Base-by-base conservation (phyloP, 345 rosid genomes). In the Syzygium oleosum region DNA sequence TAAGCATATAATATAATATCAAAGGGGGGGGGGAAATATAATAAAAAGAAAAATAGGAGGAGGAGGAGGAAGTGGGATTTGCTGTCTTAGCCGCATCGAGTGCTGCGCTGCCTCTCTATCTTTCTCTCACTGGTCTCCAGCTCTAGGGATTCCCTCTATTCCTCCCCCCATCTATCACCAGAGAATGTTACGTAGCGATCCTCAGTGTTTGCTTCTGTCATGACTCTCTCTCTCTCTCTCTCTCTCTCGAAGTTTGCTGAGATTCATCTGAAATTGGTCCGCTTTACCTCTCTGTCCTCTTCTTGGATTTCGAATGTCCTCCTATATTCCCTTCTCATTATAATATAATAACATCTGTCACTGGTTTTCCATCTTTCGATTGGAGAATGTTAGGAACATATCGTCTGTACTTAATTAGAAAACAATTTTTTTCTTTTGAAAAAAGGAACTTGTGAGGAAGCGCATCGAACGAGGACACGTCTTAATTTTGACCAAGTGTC, bases 181-280 rank as follows among this genome's bases (percentile, higher is more conserved):
- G 92, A 93, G 96, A 94, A 96, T 93, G 94, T 92, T 92, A 92
- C 94, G 93, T 89, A 88, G 94, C 90, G 92, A 90, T 90, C 91
- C 86, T 92, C 89, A 88, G 88, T 88, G 93, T 41, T 49, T 73
- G 49, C 7, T 38, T 19, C 83, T 19, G 49, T 38, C 83, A 73
- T 19, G 3, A 29, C 21, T 14, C 77, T n/a, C 41, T 29, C 41
- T 68, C 79, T 68, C 23, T 68, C 79, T 78, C 83, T 84, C 43
- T 38, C 86, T 84, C 91, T 92, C 93, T 95, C 91, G 98, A 93
- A 92, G 91, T 90, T 90, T 91, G 93, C 92, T 89, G 91, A 95
- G 93, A 93, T 93, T 92, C 94, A 95, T 93, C 91, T 92, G 88
- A 92, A 91, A 89, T 91, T 43, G 46, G 46, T 88, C 92, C 89